Conservation (phyloP, 2,329 filamentous ascomycete genomes). For the Phialemoniopsis sp. region DNA sequence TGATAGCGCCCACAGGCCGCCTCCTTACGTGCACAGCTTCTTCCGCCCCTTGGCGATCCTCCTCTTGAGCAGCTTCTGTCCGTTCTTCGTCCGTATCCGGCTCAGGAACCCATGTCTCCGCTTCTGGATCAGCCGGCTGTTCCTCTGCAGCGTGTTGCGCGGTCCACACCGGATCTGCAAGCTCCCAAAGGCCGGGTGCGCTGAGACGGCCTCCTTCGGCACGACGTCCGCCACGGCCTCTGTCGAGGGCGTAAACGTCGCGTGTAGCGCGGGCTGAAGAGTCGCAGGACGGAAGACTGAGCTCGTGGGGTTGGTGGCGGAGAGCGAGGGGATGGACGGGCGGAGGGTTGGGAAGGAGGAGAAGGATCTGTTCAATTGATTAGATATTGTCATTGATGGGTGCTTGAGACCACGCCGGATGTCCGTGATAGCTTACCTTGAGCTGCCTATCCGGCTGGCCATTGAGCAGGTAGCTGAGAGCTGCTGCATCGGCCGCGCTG, state of each 20-base stretch:
- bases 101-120: slow-evolving; percentile 54
- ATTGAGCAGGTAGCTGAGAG: no score
- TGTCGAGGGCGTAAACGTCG: slow-evolving; percentile 16
- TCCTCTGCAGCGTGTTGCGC: slow-evolving; percentile 51
- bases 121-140: slow-evolving; percentile 54
- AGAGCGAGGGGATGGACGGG: slow-evolving; percentile 24
- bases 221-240: slow-evolving; percentile 34
- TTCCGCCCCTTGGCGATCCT: slow-evolving; percentile 49
- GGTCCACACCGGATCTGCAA: slow-evolving; percentile 54
- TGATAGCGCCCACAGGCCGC: no score
- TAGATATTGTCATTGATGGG: neutral
- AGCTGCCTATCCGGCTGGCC: no score
- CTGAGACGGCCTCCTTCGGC: slow-evolving; percentile 38
- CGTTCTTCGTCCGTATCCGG: slow-evolving; percentile 43
- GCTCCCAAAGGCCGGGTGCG: slow-evolving; percentile 45
- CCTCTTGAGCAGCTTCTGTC: slow-evolving; percentile 47
- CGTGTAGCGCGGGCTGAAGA: slow-evolving; percentile 20
- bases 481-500: no score
- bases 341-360: slow-evolving; percentile 44
- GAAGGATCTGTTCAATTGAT: slow-evolving; percentile 16
- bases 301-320: slow-evolving; percentile 2
- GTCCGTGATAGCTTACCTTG: no score
- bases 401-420: no score
- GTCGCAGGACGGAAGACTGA: slow-evolving; percentile 21
- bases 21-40: slow-evolving; percentile 27